Base-by-base conservation (phyloP, 2,329 filamentous ascomycete species). In the Camptophora hylomeconis region DNA sequence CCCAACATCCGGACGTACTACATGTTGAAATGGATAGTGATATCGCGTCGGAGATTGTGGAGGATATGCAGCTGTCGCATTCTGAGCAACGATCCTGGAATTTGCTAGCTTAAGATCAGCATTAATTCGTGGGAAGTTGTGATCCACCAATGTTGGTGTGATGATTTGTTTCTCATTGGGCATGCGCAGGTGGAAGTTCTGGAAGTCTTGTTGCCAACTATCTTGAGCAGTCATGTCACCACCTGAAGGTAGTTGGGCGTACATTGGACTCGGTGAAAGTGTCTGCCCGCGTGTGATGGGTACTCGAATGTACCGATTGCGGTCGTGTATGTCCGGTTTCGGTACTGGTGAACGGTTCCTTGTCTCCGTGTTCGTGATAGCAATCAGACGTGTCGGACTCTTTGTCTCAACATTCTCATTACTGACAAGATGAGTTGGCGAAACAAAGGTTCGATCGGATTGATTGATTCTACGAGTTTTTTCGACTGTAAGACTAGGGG, bases 161-260 rank as follows among this genome's bases (percentile, higher is more conserved):
- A n/a, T n/a, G n/a, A n/a, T n/a, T n/a, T n/a, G n/a, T n/a, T n/a
- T n/a, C n/a, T 58, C 52, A 31, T 60, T 51, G 10, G 61, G 52
- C 38, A 56, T 48, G 26, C 63, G 58, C 23, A 69, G 49, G 36
- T 56, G 56, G 44, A 69, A 68, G 36, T 63, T 62, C 33, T 69
- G 60, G 24, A 70, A 55, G 34, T 65, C 62, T 39, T 66, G 60
- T 20, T 59, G 54, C 68, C 69, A 73, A 25, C 51, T 60, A 48
- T 47, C 56, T 44, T 25, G 35, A 15, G 49, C 49, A 51, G 54
- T 57, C 39, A 46, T 57, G 35, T 42, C 45, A 35, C 60, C 48
- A 17, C 33, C 26, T 50, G 57, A 51, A 50, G 58, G 50, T 54
- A 60, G 35, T 32, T 62, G 58, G 21, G 67, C 58, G 41, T 59